Base-by-base conservation (phyloP, 495 filamentous ascomycete genomes). In the Amorphotheca resinae region DNA sequence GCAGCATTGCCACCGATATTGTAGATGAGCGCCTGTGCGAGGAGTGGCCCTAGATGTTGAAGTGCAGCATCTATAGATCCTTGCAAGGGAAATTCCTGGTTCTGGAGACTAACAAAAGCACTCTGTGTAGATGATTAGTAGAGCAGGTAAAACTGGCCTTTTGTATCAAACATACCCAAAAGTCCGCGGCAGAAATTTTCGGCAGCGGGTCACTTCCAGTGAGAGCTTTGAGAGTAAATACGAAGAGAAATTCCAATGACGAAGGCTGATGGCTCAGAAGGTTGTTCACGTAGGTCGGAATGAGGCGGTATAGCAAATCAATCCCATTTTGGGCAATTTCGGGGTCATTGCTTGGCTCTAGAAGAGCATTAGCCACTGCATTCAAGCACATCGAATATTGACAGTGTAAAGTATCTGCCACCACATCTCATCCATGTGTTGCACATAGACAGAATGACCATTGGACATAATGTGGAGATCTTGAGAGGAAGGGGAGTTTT, bases 261-360 rank as follows among this genome's bases (percentile, higher is more conserved):
- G 65, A 59, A 3, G 61, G 44, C 42, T 74, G 61, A 15, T 64
- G 59, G 16, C 58, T 59, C 45, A 79, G 65, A 16, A 87, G 62
- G 14, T 77, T 57, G 16, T 69, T 56, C 21, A 72, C 63, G 52
- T 87, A 80, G 50, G 71, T 77, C 3, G 72, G 69, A 40, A 91
- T 60, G 22, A 87, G 62, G 37, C 76, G 77, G 21, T 73, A 68
- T 22, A 83, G 58, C 48, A 91, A 77, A 32, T 83, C 76, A 45
- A 91, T 81, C 25, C 80, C 74, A 45, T 77, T 81, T 50, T 89
- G 77, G 2, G 82, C 68, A 20, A 93, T 70, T 53, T 95, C 87
- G 1, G 86, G 84, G 31, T 95, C 88, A 45, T 72, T 64, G 28
- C 70, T 64, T 9, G 77, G 75, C 21, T 69, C 73, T 71, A 44